phyloP scores from a whole-genome alignment of 345 rosid genomes.

The Moricandia arvensis region DNA sequence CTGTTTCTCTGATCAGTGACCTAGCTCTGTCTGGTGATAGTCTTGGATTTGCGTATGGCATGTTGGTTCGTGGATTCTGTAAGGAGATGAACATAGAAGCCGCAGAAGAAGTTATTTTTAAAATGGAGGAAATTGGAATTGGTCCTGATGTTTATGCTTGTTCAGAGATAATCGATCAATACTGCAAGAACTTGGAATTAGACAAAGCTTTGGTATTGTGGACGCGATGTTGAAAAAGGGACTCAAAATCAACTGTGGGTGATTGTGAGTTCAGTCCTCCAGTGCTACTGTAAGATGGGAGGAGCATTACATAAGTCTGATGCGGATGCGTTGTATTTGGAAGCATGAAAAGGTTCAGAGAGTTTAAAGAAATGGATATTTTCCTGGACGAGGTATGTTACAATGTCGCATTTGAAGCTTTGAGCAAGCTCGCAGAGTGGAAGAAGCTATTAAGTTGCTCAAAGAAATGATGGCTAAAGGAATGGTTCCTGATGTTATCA shows the following conservation, averaged over 20 bases:
- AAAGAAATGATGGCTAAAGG: slow-evolving; percentile 55
- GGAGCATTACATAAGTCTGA: neutral
- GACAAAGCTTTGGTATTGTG: slow-evolving; percentile 48
- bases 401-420: slow-evolving; percentile 50
- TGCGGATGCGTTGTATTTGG: neutral
- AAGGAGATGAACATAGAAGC: slow-evolving; percentile 54
- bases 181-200: slow-evolving; percentile 48
- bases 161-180: slow-evolving; percentile 45
- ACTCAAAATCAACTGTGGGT: slow-evolving; percentile 55
- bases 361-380: slow-evolving; percentile 41
- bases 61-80: slow-evolving; percentile 60
- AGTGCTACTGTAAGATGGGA: slow-evolving; percentile 47
- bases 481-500: slow-evolving; percentile 52
- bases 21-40: slow-evolving; percentile 37
- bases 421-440: slow-evolving; percentile 59
- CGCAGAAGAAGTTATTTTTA: slow-evolving; percentile 48
- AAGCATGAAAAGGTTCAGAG: neutral
- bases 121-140: slow-evolving; percentile 52
- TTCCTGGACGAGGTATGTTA: slow-evolving; percentile 62
- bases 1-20: slow-evolving; percentile 39
- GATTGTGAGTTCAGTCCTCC: slow-evolving; percentile 55
- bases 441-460: slow-evolving; percentile 51
- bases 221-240: slow-evolving; percentile 51
- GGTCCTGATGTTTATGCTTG: slow-evolving; percentile 47
- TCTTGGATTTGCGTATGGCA: slow-evolving; percentile 38